A percentile compares a stretch with the other conserved stretches of the same genome.
Evolutionary conservation across 2,329 filamentous ascomycete species (phyloP).

Genomic region (Alternaria arbusti): DNA sequence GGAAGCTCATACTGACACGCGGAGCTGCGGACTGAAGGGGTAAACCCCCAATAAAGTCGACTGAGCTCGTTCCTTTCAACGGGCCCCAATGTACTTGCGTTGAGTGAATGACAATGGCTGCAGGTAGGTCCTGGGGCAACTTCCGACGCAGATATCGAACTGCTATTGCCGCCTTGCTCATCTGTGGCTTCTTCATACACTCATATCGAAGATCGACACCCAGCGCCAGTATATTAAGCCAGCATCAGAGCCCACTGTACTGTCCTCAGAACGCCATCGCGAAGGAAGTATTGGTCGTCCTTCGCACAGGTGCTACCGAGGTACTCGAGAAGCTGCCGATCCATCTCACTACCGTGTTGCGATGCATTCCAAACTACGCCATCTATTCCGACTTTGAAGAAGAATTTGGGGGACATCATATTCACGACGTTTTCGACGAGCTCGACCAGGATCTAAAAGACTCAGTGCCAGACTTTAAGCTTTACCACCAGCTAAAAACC

Average conservation of each 20-base stretch:
- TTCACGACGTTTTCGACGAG: slow-evolving; percentile 39
- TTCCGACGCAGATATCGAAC: slow-evolving; percentile 3
- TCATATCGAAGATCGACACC: neutral
- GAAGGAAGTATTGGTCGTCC: slow-evolving; percentile 57
- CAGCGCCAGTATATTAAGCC: neutral
- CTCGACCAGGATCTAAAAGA: slow-evolving; percentile 30
- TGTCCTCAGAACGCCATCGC: neutral
- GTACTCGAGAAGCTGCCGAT: slow-evolving; percentile 59
- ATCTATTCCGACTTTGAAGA: slow-evolving; percentile 46
- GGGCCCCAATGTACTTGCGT: neutral
- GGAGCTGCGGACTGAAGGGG: neutral
- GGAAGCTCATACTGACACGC: neutral
- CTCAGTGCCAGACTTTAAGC: slow-evolving; percentile 35
- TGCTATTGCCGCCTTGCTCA: neutral
- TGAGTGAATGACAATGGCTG: neutral
- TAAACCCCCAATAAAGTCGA: neutral
- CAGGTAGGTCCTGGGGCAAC: neutral
- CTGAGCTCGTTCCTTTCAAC: neutral
- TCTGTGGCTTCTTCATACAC: slow-evolving; percentile 7
- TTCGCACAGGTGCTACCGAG: slow-evolving; percentile 64
- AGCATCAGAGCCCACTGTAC: neutral
- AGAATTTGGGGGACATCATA: slow-evolving; percentile 24
- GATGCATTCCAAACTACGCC: slow-evolving; percentile 38
- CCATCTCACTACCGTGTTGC: slow-evolving; percentile 42
- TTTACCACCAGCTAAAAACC: slow-evolving; percentile 36